phyloP scores from a whole-genome alignment of 2,329 filamentous ascomycete species.

The Dothistroma septosporum region DNA sequence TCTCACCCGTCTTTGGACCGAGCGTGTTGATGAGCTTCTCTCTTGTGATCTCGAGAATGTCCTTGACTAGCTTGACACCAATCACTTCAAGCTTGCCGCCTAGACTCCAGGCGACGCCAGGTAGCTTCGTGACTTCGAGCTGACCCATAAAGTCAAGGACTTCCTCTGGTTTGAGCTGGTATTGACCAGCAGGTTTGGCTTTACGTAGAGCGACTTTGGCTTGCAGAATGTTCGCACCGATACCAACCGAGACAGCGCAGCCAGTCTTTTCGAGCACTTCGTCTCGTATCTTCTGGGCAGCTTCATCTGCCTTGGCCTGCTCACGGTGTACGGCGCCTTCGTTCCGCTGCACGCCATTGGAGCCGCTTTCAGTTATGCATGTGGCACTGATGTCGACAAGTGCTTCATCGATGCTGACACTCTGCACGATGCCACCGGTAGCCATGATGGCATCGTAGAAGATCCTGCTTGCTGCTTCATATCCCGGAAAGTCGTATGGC shows the following conservation, averaged over 20 bases:
- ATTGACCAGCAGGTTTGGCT: constrained; percentile 91
- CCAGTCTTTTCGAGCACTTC: constrained; percentile 70
- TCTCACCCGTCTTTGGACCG: constrained; percentile 89
- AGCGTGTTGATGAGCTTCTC: constrained; percentile 69
- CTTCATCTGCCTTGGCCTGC: constrained; percentile 69
- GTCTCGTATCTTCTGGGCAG: constrained; percentile 64
- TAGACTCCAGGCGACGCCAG: constrained; percentile 89
- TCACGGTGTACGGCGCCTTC: constrained; percentile 72
- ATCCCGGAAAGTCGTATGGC: constrained; percentile 93
- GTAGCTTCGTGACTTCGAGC: constrained; percentile 74
- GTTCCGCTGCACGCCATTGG: constrained; percentile 59
- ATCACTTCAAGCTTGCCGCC: constrained; percentile 83
- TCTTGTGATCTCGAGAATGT: constrained; percentile 71
- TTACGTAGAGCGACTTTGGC: constrained; percentile 87
- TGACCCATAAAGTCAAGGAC: constrained; percentile 71
- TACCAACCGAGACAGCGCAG: constrained; percentile 87
- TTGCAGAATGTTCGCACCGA: constrained; percentile 82
- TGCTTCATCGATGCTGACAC: constrained; percentile 94
- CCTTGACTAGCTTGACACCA: constrained; percentile 75
- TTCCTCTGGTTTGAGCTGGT: constrained; percentile 78
- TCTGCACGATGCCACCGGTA: constrained; percentile 80
- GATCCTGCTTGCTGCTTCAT: constrained; percentile 81
- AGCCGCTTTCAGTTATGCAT: constrained; percentile 62
- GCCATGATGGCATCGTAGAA: constrained; percentile 85
- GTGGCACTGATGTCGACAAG: constrained; percentile 75